These are phyloP conservation scores for Suhomyces sp. DNA, from an alignment of 805 yeast species.

Conservation along the genomic window DNA sequence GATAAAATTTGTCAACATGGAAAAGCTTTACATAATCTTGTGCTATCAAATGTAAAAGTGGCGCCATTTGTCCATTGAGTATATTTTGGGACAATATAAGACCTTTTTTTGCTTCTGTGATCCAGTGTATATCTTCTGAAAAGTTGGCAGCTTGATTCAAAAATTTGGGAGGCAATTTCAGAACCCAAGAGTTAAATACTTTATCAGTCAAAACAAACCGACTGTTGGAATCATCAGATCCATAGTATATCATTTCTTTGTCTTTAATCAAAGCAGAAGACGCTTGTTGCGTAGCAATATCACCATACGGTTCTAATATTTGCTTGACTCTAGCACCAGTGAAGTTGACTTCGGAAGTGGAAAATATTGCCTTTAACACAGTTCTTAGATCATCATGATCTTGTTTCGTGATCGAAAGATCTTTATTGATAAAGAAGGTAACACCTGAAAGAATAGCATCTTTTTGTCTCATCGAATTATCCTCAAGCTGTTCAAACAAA, in stretches of 20 bases:
- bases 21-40: slow-evolving; percentile 9
- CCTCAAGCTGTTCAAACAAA: slow-evolving; percentile 45
- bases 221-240: slow-evolving; percentile 36
- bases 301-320: slow-evolving; percentile 45
- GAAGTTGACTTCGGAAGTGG: slow-evolving; percentile 49
- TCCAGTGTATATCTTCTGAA: slow-evolving; percentile 38
- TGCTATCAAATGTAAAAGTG: slow-evolving; percentile 55
- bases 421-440: slow-evolving; percentile 39
- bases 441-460: slow-evolving; percentile 51
- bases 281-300: slow-evolving; percentile 48
- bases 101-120: slow-evolving; percentile 50
- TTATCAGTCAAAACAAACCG: slow-evolving; percentile 58
- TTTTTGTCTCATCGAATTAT: slow-evolving; percentile 67
- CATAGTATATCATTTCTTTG: slow-evolving; percentile 52
- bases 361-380: slow-evolving; percentile 53
- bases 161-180: slow-evolving; percentile 34
- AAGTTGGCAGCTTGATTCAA: slow-evolving; percentile 48
- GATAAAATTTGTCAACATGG: slow-evolving; percentile 51
- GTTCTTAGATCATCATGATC: slow-evolving; percentile 37
- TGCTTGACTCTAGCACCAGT: slow-evolving; percentile 44
- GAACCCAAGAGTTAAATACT: slow-evolving; percentile 37
- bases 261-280: slow-evolving; percentile 49
- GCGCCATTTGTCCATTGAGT: slow-evolving; percentile 60
- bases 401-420: slow-evolving; percentile 7
- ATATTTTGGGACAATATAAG: slow-evolving; percentile 52